Base-by-base conservation (phyloP, 495 filamentous ascomycete species). In the Penicillium chermesinum region DNA sequence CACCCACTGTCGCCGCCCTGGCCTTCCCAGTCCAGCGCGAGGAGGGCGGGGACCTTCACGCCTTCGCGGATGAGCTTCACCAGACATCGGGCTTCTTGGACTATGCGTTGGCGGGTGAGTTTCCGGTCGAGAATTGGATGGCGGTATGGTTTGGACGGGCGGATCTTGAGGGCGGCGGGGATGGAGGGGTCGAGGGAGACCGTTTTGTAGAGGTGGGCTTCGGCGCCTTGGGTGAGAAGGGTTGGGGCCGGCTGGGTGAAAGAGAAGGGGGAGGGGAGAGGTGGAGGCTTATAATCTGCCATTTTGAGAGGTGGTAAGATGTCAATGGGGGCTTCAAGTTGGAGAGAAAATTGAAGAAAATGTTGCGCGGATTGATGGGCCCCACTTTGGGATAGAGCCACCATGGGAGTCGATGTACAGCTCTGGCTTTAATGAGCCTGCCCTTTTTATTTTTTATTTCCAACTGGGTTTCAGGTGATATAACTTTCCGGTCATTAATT, bases 131-230 rank as follows among this genome's bases (percentile, higher is more conserved):
- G 91, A 36, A 75, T 80, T 15, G 91, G 89, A 64, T 98, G 94
- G 0, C 93, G 84, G 76, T 94, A 98, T 18, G 86, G 79, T 68
- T 98, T 98, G 19, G 85, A 76, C 4, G 94, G 93, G 10, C 93
- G 89, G 78, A 94, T 82, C 72, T 98, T 98, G 48, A 97, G 83
- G 0, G 89, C 88, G 58, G 82, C 86, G 12, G 85, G 81, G 38
- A 78, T 77, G 48, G 68, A 53, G 47, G 88, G 79, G 12, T 75
- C 59, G 55, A 95, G 86, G 71, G 87, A 90, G 54, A 78, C 82
- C 7, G 91, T 91, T 56, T 79, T 80, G 86, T 91, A 97, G 62
- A 98, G 77, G 58, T 90, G 88, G 38, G 87, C 89, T 80, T 98
- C 93, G 65, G 93, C 93, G 71, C 93, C 93, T 77, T 96, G 93